Percentiles rank a stretch among this genome's conserved stretches.
Evolutionary conservation across 352 stramenopile species (phyloP).

Genomic region (Pythium aphanidermatum): DNA sequence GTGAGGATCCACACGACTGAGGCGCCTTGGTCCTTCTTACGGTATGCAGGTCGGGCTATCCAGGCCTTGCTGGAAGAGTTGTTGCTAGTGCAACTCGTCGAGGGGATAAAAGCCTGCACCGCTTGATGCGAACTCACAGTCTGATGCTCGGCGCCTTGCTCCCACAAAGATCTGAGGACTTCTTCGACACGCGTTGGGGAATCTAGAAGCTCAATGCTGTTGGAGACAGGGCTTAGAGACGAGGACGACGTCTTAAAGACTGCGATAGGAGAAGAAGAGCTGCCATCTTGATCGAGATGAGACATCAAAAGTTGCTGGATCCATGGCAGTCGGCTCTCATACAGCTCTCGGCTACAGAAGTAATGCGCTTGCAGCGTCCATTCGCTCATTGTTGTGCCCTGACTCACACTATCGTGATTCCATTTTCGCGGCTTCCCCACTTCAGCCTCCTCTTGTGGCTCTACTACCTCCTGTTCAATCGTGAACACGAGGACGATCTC

Average conservation of each 20-base stretch:
- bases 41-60: conserved; percentile 45
- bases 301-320: conserved; percentile 1
- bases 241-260: background rate
- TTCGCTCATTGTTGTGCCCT: background rate
- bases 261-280: background rate
- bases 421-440: no score
- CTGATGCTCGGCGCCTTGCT: background rate
- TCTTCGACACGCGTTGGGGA: background rate
- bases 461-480: conserved; percentile 12
- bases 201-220: background rate
- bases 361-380: conserved; percentile 15
- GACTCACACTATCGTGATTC: background rate
- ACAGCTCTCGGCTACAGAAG: background rate
- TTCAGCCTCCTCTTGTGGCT: conserved; percentile 2
- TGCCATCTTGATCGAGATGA: background rate
- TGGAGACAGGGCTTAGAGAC: no score
- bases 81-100: conserved; percentile 23
- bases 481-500: conserved; percentile 7
- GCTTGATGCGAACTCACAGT: conserved; percentile 2
- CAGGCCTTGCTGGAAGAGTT: conserved; percentile 31
- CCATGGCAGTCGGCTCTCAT: conserved; percentile 12
- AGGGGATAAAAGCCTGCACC: conserved; percentile 45
- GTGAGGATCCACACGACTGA: conserved; percentile 58
- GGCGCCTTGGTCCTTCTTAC: conserved; percentile 40
- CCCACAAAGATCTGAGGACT: background rate